Evolutionary conservation across 169 alveolate genomes (phyloP).

Genomic region (Cryptosporidium sp.): DNA sequence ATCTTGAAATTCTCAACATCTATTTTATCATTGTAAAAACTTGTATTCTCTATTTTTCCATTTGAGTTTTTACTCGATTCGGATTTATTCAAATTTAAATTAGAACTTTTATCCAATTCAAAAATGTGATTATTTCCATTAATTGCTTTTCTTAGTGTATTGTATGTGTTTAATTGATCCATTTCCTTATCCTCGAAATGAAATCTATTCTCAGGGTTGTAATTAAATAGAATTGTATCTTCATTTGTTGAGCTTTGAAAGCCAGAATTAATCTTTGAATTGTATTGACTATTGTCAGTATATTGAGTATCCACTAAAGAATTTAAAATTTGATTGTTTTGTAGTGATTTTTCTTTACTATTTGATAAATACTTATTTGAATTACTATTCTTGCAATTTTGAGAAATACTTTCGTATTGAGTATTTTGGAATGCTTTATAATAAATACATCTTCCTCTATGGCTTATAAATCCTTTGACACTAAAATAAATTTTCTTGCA

Average conservation of each 20-base stretch:
- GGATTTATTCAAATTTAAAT: background rate
- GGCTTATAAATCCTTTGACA: constrained; percentile 49
- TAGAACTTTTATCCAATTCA: background rate
- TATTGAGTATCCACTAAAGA: constrained; percentile 5
- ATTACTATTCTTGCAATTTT: background rate
- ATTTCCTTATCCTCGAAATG: background rate
- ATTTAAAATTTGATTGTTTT: constrained; percentile 7
- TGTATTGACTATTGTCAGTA: constrained; percentile 46
- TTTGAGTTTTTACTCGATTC: background rate
- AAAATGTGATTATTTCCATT: background rate
- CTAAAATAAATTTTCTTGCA: constrained; percentile 54
- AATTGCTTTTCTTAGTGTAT: background rate
- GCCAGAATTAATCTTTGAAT: constrained; percentile 4
- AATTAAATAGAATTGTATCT: background rate
- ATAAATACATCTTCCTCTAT: constrained; percentile 41
- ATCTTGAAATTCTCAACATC: constrained; percentile 22
- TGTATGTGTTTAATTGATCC: background rate
- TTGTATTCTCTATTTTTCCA: background rate
- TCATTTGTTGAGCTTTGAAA: background rate
- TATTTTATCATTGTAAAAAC: background rate
- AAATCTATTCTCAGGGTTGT: background rate
- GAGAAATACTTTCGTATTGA: background rate
- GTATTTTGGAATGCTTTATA: constrained; percentile 22
- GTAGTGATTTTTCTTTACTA: background rate
- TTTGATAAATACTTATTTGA: constrained; percentile 5